Percentiles rank a stretch among this genome's conserved stretches.
phyloP scores from a whole-genome alignment of 768 basidiomycete species.

The Pleurotus eryngii region DNA sequence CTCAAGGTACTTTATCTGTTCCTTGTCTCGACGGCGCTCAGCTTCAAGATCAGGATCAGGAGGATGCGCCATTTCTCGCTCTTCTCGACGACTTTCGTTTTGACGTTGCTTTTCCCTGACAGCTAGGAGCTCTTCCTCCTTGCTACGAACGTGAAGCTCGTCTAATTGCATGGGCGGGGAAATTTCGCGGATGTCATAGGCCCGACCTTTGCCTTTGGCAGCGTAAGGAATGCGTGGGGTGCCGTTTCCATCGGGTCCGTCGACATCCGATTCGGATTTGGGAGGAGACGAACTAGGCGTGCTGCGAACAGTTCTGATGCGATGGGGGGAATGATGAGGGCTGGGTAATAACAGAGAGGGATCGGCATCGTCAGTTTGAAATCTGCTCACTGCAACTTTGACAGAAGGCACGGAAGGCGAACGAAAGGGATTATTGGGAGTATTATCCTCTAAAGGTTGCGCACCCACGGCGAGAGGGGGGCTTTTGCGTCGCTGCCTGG shows the following conservation, averaged over 20 bases:
- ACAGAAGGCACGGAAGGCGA: slow-evolving; percentile 37
- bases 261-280: background rate
- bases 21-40: slow-evolving; percentile 57
- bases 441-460: background rate
- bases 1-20: slow-evolving; percentile 60
- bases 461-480: slow-evolving; percentile 10
- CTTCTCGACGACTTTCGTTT: slow-evolving; percentile 34
- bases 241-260: slow-evolving; percentile 10
- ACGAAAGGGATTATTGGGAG: slow-evolving; percentile 24
- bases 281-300: background rate
- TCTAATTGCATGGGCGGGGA: slow-evolving; percentile 36
- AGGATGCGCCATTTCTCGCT: slow-evolving; percentile 30
- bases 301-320: background rate
- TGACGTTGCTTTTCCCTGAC: slow-evolving; percentile 49
- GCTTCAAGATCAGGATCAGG: slow-evolving; percentile 26
- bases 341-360: slow-evolving; percentile 52
- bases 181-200: slow-evolving; percentile 19
- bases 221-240: slow-evolving; percentile 12
- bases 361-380: slow-evolving; percentile 43
- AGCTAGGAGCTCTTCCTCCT: slow-evolving; percentile 59
- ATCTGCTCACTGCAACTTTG: slow-evolving; percentile 46
- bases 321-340: slow-evolving; percentile 32
- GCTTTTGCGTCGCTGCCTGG: slow-evolving; percentile 6
- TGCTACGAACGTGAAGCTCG: slow-evolving; percentile 49
- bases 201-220: slow-evolving; percentile 47